phyloP scores from a whole-genome alignment of 306 rosid genomes.

The Echinosophora koreensis region DNA sequence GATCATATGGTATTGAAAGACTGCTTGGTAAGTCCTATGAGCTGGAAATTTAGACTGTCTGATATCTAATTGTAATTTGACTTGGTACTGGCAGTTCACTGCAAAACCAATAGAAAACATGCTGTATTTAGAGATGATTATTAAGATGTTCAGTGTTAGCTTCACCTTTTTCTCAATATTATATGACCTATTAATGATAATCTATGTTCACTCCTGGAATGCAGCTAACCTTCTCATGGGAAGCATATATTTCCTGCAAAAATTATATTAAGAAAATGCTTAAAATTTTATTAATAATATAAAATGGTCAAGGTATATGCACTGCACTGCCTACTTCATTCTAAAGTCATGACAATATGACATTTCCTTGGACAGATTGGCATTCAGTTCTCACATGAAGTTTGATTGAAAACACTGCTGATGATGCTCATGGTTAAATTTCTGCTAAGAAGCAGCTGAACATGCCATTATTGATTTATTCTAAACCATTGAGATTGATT shows the following conservation, averaged over 20 bases:
- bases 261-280: background rate
- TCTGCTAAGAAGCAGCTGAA: slow-evolving; percentile 48
- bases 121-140: background rate
- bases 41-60: background rate
- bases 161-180: slow-evolving; percentile 14
- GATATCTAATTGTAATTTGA: slow-evolving; percentile 1
- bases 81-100: background rate
- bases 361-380: slow-evolving; percentile 58
- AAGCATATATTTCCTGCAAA: background rate
- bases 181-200: background rate
- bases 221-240: background rate
- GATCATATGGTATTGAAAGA: background rate
- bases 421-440: slow-evolving; percentile 25
- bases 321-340: background rate
- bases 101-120: slow-evolving; percentile 21
- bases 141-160: background rate
- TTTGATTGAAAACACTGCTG: slow-evolving; percentile 42
- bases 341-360: slow-evolving; percentile 30
- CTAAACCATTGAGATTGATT: slow-evolving; percentile 26
- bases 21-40: background rate
- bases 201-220: background rate
- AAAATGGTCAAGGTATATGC: slow-evolving; percentile 1
- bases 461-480: slow-evolving; percentile 30
- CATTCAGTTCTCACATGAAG: slow-evolving; percentile 30
- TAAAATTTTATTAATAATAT: background rate